These are phyloP conservation scores for Fraxinus platypoda DNA, from an alignment of 305 asterid species.

Conservation along the genomic window DNA sequence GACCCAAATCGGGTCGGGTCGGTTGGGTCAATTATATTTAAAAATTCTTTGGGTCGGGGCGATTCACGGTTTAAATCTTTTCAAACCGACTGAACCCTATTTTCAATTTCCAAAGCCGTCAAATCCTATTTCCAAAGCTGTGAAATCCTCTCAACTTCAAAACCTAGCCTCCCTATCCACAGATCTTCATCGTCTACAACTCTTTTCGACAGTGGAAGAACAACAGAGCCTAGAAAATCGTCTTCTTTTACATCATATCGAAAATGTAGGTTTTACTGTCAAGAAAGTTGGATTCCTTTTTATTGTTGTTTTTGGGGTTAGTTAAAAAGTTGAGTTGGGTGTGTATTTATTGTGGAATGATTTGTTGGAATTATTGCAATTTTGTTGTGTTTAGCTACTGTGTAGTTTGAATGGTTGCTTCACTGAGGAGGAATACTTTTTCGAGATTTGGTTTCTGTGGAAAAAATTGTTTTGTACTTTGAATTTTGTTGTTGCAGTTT, in stretches of 20 bases:
- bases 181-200: no score
- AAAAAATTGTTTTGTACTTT: neutral
- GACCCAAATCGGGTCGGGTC: no score
- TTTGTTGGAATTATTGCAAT: conserved; percentile 29
- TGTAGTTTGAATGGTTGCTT: conserved; percentile 24
- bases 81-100: no score
- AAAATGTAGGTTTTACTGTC: conserved; percentile 29
- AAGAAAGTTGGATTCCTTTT: conserved; percentile 19
- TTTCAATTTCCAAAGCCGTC: no score
- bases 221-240: no score
- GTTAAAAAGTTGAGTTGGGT: conserved; percentile 26
- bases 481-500: neutral
- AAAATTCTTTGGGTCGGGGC: no score
- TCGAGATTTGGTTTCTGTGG: conserved; percentile 9
- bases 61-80: no score
- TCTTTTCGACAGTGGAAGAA: no score
- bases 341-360: conserved; percentile 21
- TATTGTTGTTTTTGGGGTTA: conserved; percentile 24
- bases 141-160: no score
- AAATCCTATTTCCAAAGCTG: no score
- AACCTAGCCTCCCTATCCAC: no score
- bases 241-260: neutral
- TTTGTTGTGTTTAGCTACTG: conserved; percentile 17
- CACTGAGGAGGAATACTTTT: conserved; percentile 7
- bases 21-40: no score